Base-by-base conservation (phyloP, 2,329 filamentous ascomycete species). In the Venturia carpophila region DNA sequence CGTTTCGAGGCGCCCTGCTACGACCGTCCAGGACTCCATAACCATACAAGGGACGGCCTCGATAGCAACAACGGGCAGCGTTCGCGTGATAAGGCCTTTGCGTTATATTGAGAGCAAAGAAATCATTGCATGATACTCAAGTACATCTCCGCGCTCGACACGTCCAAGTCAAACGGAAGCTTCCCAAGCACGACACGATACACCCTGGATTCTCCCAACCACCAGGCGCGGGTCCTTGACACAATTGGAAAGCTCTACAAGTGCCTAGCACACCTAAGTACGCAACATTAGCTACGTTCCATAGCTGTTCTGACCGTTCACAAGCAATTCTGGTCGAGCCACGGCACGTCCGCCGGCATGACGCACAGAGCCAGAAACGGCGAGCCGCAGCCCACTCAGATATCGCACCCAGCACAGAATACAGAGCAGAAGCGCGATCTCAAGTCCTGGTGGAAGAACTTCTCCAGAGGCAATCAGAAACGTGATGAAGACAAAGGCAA, bases 371-470 rank as follows among this genome's bases (percentile, higher is more conserved):
- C 75, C 71, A 77, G 76, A 69, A 74, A 76, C 68, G 75, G 75
- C 66, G 77, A 77, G 66, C 75, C 77, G 60, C 77, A 73, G 71
- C 74, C 73, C 47, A 74, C 71, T 68, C 75, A 78, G 66, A 75
- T 73, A 76, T 5, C 27, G n/a, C 43, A 27, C 5, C 43, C 61
- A 41, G 47, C 27, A 19, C 43, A 60, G 39, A 47, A 27, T 30
- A 39, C 43, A 55, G 47, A 34, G 27, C 52, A 47, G 37, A 55
- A 58, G 52, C 63, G 63, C 37, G 92, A 96, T 75, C 81, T 97
- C 70, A 89, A 92, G 71, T 95, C 90, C 67, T 99, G 94, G 94
- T 97, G 94, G 94, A 96, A 92, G 78, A 87, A 88, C 71, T 97
- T 99, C 79, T 94, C 94, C 79, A 84, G 77, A 66, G 76, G 89